A percentile compares a stretch with the other conserved stretches of the same genome.
Evolutionary conservation across 83 land plant genomes (phyloP).

Genomic region (Diphasiastrum complanatum): DNA sequence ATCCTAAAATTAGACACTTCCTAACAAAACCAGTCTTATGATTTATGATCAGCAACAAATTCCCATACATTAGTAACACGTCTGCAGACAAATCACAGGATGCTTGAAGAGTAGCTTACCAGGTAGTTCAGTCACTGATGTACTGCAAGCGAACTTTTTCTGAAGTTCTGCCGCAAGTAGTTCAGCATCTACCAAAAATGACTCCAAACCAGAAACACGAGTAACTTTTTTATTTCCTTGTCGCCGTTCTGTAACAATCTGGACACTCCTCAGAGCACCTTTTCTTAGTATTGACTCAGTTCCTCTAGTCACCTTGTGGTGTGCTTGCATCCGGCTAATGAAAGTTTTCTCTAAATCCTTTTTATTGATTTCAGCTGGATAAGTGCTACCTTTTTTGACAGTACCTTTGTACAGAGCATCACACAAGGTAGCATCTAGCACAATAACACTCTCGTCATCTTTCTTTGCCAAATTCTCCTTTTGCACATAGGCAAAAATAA

Average conservation of each 20-base stretch:
- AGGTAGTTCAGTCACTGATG: conserved; percentile 69
- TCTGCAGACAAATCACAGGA: too few relatives aligned
- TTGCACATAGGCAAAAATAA: conserved; percentile 68
- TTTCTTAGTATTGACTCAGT: conserved; percentile 56
- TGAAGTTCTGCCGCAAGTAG: conserved; percentile 73
- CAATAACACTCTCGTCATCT: conserved; percentile 47
- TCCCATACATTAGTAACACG: too few relatives aligned
- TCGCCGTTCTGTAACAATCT: conserved; percentile 72
- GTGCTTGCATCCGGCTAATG: conserved; percentile 71
- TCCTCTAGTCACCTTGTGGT: conserved; percentile 62
- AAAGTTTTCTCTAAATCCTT: conserved; percentile 70
- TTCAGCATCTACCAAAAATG: conserved; percentile 72
- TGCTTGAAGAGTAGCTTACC: conserved; percentile 40
- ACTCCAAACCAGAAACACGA: conserved; percentile 68
- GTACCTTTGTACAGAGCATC: conserved; percentile 87
- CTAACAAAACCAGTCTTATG: too few relatives aligned
- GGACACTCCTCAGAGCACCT: conserved; percentile 63
- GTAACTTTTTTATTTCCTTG: conserved; percentile 91
- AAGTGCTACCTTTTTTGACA: conserved; percentile 64
- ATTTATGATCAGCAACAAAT: too few relatives aligned
- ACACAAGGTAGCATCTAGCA: conserved; percentile 66
- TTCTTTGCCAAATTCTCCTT: conserved; percentile 64
- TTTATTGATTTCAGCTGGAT: conserved; percentile 80
- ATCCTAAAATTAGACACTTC: too few relatives aligned
- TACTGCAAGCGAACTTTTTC: conserved; percentile 94